phyloP scores from a whole-genome alignment of 768 basidiomycete species.

The Tulasnella sp. region DNA sequence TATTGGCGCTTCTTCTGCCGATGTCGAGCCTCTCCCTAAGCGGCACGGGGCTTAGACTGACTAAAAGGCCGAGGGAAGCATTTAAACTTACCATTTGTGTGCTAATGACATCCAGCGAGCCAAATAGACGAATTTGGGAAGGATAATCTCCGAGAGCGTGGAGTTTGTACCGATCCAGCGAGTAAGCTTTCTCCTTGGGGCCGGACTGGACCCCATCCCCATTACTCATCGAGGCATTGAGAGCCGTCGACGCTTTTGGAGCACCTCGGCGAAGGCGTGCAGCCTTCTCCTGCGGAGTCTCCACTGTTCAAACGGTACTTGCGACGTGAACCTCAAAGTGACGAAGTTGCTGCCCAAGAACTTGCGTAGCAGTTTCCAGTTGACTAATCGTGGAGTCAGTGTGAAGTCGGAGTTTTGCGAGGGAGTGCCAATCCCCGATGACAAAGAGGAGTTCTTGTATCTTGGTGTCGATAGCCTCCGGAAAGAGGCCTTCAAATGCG shows the following conservation, averaged over 20 bases:
- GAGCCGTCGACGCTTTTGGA: no score
- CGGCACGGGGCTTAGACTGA: neutral
- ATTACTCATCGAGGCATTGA: no score
- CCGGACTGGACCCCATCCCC: no score
- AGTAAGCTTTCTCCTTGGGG: neutral
- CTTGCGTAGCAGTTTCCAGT: neutral
- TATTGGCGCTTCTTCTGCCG: neutral
- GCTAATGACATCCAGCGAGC: neutral
- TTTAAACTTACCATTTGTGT: neutral
- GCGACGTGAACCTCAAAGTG: neutral
- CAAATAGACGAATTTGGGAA: neutral
- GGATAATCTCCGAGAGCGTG: constrained; percentile 9
- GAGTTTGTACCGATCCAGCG: constrained; percentile 1
- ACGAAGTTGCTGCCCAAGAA: neutral
- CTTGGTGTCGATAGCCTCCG: constrained; percentile 1
- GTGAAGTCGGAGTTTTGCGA: constrained; percentile 12
- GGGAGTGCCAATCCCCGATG: neutral
- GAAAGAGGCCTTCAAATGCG: constrained; percentile 5
- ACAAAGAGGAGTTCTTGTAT: neutral
- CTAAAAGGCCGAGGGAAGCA: neutral
- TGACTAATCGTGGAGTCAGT: neutral
- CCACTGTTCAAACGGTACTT: neutral
- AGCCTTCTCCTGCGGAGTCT: neutral
- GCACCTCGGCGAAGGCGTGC: neutral
- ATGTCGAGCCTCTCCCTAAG: neutral